Evolutionary conservation across 106 monocot species (phyloP).

Genomic region (Narthecium ossifragum): DNA sequence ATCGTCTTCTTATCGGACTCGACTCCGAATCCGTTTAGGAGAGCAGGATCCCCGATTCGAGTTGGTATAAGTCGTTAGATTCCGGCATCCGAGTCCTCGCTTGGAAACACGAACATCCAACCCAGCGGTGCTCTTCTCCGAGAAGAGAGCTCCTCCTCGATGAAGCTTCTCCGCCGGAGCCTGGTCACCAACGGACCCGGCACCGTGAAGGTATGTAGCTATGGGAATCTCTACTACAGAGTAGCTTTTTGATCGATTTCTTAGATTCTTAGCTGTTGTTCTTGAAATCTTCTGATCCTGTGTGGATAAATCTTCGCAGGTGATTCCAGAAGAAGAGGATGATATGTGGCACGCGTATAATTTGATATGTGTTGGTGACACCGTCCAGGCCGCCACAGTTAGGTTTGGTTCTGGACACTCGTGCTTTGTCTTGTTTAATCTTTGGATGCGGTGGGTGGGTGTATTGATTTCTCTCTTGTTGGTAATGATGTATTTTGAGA

Average conservation of each 20-base stretch:
- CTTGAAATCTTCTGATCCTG: neutral
- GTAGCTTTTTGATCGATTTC: neutral
- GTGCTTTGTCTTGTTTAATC: too few relatives aligned
- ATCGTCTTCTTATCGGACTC: too few relatives aligned
- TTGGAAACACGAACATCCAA: too few relatives aligned
- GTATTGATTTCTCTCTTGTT: neutral
- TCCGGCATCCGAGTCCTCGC: too few relatives aligned
- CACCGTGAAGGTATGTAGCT: conserved; percentile 35
- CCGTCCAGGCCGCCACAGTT: conserved; percentile 60
- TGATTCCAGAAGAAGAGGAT: conserved; percentile 80
- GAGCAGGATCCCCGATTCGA: too few relatives aligned
- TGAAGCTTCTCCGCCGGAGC: conserved; percentile 61
- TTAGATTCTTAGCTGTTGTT: neutral
- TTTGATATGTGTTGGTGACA: conserved; percentile 62
- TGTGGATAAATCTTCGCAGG: conserved; percentile 22
- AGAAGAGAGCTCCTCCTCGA: conserved; percentile 6
- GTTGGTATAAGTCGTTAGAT: too few relatives aligned
- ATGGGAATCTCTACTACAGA: neutral
- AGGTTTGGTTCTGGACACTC: too few relatives aligned
- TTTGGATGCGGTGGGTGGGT: too few relatives aligned
- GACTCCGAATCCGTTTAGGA: too few relatives aligned
- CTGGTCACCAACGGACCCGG: conserved; percentile 54
- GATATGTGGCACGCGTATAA: conserved; percentile 98
- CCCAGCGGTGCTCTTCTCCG: too few relatives aligned
- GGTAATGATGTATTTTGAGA: too few relatives aligned